Base-by-base conservation (phyloP, 2,329 filamentous ascomycete species). In the Aspergillus awamori region DNA sequence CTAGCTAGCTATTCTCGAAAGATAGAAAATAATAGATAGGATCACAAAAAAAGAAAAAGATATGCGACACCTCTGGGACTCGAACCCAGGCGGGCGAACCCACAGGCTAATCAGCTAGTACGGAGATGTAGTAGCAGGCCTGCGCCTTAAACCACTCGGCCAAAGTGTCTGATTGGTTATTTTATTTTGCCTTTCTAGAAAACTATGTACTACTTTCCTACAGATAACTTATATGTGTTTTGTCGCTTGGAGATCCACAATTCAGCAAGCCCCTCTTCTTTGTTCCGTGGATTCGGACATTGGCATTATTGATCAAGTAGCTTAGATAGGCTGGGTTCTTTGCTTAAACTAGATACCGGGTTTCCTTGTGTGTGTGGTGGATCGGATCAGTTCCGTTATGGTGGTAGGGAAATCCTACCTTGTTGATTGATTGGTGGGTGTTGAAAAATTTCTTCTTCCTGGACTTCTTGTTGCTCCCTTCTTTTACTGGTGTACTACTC, bases 91-190 rank as follows among this genome's bases (percentile, higher is more conserved):
- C 41, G 41, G 20, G 41, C 41, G 41, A 45, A 45, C 41, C 41
- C 41, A 45, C 41, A 45, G 41, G 41, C 41, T 45, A 45, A 45
- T 24, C 41, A 13, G 22, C 41, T 45, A 45, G 41, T 45, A 45
- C 41, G 22, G 20, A 11, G 17, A 24, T 5, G 33, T 36, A 36
- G 41, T 45, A 45, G 41, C 41, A 45, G 41, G 41, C 41, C 41
- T 45, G 41, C 41, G 41, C 41, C 41, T 45, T 45, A 45, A 45
- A 45, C 20, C 41, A 45, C 41, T 45, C 41, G 41, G 41, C 41
- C 41, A 45, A 45, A 45, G 41, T 45, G 20, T 45, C 41, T 45
- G 20, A 45, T 45, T 45, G 41, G 41, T 24, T 24, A 22, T 45
- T 7, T 5, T 3, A 6, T 15, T 3, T 8, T 1, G 1, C 0